phyloP scores from a whole-genome alignment of 805 yeast species.

The Kluyveromyces aestuarii region DNA sequence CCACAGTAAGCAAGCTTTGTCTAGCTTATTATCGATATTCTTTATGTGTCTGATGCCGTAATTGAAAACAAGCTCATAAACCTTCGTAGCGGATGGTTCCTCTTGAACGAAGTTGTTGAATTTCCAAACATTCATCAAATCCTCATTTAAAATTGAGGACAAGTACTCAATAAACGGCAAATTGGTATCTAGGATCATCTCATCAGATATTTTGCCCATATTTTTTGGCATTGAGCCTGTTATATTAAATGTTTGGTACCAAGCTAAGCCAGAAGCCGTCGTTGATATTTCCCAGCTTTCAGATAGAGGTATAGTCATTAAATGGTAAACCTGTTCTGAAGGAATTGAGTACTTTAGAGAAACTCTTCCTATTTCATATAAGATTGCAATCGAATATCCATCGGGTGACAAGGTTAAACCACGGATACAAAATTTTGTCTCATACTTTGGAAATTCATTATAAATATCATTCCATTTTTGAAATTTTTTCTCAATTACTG shows the following conservation, averaged over 20 bases:
- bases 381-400: constrained; percentile 20
- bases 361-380: constrained; percentile 20
- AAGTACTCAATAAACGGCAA: constrained; percentile 16
- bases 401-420: constrained; percentile 25
- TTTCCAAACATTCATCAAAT: constrained; percentile 11
- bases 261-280: constrained; percentile 23
- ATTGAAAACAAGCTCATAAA: constrained; percentile 16
- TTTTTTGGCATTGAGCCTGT: constrained; percentile 17
- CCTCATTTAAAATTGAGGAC: constrained; percentile 9
- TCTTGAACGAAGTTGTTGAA: constrained; percentile 16
- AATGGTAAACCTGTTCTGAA: constrained; percentile 18
- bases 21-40: constrained; percentile 16
- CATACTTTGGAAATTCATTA: constrained; percentile 22
- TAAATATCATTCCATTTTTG: constrained; percentile 20
- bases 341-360: constrained; percentile 23
- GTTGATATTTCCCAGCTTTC: constrained; percentile 19
- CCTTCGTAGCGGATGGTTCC: constrained; percentile 11
- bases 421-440: constrained; percentile 18
- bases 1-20: constrained; percentile 18
- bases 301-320: constrained; percentile 21
- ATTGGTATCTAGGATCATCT: constrained; percentile 7
- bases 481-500: constrained; percentile 20
- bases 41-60: constrained; percentile 16
- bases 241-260: constrained; percentile 27
- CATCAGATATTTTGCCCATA: neutral